Evolutionary conservation across 1,139 yeast genomes (phyloP).

Genomic region (Blastobotrys proliferans): DNA sequence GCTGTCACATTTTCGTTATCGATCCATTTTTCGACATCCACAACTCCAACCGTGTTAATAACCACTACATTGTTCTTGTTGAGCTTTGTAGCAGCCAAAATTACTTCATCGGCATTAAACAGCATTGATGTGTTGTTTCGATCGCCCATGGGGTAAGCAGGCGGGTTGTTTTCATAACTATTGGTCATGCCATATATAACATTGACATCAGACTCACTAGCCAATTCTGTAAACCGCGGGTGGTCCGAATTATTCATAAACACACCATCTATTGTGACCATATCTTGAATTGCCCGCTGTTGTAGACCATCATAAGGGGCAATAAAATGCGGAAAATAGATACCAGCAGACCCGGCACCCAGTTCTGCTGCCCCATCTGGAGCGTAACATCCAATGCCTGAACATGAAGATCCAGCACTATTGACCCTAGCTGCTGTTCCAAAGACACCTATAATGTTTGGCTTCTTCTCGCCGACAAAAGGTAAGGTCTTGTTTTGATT

Average conservation of each 20-base stretch:
- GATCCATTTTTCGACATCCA: slow-evolving; percentile 56
- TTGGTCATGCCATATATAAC: slow-evolving; percentile 45
- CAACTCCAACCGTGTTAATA: slow-evolving; percentile 56
- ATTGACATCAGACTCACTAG: slow-evolving; percentile 45
- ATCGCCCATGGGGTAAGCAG: no score
- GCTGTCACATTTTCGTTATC: slow-evolving; percentile 56
- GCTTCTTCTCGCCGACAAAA: slow-evolving; percentile 25
- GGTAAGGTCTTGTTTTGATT: slow-evolving; percentile 52
- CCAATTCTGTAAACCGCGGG: slow-evolving; percentile 16
- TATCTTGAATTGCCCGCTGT: slow-evolving; percentile 18
- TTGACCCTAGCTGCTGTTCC: slow-evolving; percentile 11
- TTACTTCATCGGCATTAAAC: slow-evolving; percentile 58
- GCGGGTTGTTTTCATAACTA: slow-evolving; percentile 62
- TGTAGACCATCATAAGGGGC: slow-evolving; percentile 15
- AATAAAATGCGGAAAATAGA: slow-evolving; percentile 10
- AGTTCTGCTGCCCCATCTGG: slow-evolving; percentile 19
- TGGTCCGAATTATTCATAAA: slow-evolving; percentile 29
- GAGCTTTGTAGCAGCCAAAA: slow-evolving; percentile 44
- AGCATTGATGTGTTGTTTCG: slow-evolving; percentile 51
- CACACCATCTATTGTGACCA: slow-evolving; percentile 23
- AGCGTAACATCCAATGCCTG: neutral
- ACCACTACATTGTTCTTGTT: slow-evolving; percentile 51
- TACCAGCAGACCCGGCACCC: slow-evolving; percentile 17
- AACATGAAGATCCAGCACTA: slow-evolving; percentile 7
- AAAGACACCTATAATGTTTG: slow-evolving; percentile 2